Evolutionary conservation across 2,329 filamentous ascomycete species (phyloP), one percentile per base, ranked within the genome.

Genomic region (Microthyrium microscopicum): DNA sequence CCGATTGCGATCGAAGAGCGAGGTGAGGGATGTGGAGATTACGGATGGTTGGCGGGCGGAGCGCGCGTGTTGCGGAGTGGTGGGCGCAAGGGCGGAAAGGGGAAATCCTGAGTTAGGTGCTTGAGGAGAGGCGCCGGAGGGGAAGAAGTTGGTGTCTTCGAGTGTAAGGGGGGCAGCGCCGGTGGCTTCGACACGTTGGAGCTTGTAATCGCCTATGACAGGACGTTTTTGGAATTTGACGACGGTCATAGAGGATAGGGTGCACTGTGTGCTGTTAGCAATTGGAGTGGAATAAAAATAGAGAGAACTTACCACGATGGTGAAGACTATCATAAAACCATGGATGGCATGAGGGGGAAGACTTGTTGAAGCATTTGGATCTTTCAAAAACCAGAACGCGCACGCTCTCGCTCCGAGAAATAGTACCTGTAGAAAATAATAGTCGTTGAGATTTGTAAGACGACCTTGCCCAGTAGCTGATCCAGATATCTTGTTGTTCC

Each of bases 401-500:
- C 64, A 44, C 26, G 64, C 51, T 24, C 78, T 66, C 8, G 73
- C 53, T 5, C 64, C 47, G 8, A 81, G 47, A 16, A 73, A 61
- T 20, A 77, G 48, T 2, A 64, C 47, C 45, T 84, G 78, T 39
- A 76, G 67, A 1, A 61, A 62, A 46, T 81, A 80, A 64, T 78
- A 78, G 33, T 70, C 63, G 3, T 60, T 57, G 9, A 80, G 63
- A 0, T 75, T 74, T 3, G 64, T 49, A 20, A 80, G 59, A 36
- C 48, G 44, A 50, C n/a, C 25, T 9, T 8, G 3, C 48, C 44
- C 68, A 72, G 40, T 57, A 64, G 61, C 68, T 47, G 66, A 77
- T 35, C 70, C 62, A 21, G 68, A 62, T 41, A 79, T 68, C 38
- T 66, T 66, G 0, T 74, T 73, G 40, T 80, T 81, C 77, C 77